Percentiles rank a stretch among this genome's conserved stretches.
These are phyloP conservation scores for Metarhizium brunneum DNA, from an alignment of 2,329 filamentous ascomycete genomes.

Conservation along the genomic window DNA sequence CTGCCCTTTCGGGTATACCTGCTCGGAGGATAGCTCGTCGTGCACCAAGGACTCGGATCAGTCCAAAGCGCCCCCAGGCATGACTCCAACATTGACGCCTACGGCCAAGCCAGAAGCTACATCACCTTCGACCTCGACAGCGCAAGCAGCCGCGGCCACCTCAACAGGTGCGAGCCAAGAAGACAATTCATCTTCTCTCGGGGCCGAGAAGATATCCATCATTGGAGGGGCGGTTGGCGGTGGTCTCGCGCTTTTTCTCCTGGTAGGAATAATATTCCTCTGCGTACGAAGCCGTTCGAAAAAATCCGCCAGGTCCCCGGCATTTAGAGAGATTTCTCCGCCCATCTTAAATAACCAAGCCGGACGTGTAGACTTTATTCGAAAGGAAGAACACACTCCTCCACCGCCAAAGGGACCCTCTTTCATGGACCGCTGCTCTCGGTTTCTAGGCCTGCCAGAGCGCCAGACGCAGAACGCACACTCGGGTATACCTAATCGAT, in stretches of 20 bases:
- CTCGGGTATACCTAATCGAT: constrained; percentile 26
- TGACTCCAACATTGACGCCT: neutral
- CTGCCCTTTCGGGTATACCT: constrained; percentile 66
- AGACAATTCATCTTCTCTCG: constrained; percentile 6
- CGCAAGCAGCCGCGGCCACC: neutral
- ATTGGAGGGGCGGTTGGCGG: constrained; percentile 40
- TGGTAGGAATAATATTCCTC: constrained; percentile 30
- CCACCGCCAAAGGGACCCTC: neutral
- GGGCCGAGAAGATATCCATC: constrained; percentile 26
- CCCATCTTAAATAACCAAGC: constrained; percentile 28
- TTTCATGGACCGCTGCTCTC: neutral
- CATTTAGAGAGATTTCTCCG: constrained; percentile 42
- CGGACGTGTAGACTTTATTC: no score
- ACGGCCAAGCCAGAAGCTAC: constrained; percentile 9
- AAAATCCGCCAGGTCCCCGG: constrained; percentile 10
- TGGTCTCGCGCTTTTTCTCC: constrained; percentile 30
- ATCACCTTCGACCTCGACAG: constrained; percentile 6
- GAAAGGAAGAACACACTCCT: no score
- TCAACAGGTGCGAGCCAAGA: constrained; percentile 5
- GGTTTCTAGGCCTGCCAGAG: neutral
- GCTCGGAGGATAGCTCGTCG: constrained; percentile 32
- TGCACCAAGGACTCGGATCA: constrained; percentile 49
- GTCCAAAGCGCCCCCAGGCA: constrained; percentile 23
- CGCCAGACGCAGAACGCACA: constrained; percentile 2
- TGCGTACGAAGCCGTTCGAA: constrained; percentile 24